Conservation (phyloP, 768 basidiomycete species). For the Leccinum incarnatum region DNA sequence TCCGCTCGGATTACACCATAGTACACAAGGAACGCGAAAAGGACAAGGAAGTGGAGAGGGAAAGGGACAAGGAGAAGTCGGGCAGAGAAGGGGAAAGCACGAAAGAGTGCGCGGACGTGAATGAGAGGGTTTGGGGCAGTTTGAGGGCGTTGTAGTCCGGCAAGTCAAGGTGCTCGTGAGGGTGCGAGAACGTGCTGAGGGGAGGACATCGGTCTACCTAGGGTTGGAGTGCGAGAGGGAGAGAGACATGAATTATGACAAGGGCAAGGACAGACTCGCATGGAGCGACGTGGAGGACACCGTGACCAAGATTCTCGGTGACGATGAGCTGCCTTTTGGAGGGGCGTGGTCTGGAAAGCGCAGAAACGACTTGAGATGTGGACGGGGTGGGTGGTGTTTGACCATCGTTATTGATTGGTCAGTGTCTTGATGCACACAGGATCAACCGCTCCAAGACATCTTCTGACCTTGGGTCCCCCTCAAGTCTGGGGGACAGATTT, state of each 20-base stretch:
- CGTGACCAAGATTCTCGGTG: constrained; percentile 21
- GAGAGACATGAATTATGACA: constrained; percentile 25
- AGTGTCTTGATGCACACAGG: constrained; percentile 19
- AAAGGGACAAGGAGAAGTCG: constrained; percentile 37
- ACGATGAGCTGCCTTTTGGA: constrained; percentile 33
- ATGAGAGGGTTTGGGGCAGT: constrained; percentile 33
- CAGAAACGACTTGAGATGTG: constrained; percentile 49
- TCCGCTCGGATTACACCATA: constrained; percentile 84
- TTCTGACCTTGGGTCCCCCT: constrained; percentile 24
- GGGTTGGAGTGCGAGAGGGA: constrained; percentile 29
- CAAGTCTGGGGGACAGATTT: constrained; percentile 23
- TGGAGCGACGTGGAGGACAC: constrained; percentile 32
- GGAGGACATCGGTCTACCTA: constrained; percentile 11
- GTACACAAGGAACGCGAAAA: constrained; percentile 45
- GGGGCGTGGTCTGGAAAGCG: constrained; percentile 41
- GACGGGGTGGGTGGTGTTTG: constrained; percentile 41
- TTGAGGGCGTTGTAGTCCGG: constrained; percentile 29
- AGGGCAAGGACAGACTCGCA: constrained; percentile 26
- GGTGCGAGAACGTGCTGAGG: constrained; percentile 31
- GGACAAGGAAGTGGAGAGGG: constrained; percentile 33
- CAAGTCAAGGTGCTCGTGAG: constrained; percentile 23
- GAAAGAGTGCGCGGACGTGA: constrained; percentile 32
- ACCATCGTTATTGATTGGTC: not conserved
- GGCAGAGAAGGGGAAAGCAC: constrained; percentile 36
- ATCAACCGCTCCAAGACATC: constrained; percentile 35